Evolutionary conservation across 176 grass and related monocot species (phyloP).

Genomic region (Oryza officinalis): DNA sequence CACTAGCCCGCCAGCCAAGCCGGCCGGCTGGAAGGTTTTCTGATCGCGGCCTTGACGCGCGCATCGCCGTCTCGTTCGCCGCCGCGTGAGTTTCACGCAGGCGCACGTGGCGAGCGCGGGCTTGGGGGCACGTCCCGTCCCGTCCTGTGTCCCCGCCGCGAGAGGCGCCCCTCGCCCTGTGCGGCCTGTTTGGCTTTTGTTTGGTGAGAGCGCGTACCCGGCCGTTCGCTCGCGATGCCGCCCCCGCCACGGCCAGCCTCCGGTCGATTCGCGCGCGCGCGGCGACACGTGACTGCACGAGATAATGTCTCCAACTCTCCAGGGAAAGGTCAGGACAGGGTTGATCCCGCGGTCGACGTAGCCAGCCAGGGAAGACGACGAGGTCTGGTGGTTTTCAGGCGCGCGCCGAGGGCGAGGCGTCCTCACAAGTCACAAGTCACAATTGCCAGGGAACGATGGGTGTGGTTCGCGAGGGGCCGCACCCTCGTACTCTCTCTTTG

Average conservation of each 20-base stretch:
- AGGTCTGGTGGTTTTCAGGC: background rate
- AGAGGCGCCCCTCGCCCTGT: background rate
- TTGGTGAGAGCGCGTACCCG: slow-evolving; percentile 1
- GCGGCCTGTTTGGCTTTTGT: background rate
- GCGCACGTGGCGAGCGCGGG: background rate
- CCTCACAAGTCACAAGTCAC: background rate
- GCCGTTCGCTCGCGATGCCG: background rate
- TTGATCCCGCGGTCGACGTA: background rate
- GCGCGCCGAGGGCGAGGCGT: background rate
- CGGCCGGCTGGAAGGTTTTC: background rate
- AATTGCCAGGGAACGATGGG: background rate
- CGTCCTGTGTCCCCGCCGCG: background rate
- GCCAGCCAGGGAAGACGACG: background rate
- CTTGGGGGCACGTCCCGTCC: background rate
- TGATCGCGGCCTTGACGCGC: background rate
- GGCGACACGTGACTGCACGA: background rate
- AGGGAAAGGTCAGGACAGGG: background rate
- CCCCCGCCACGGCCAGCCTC: background rate
- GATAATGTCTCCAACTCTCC: background rate
- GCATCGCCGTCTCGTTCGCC: background rate
- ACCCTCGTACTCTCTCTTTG: background rate
- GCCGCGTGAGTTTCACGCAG: background rate
- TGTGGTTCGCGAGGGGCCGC: background rate
- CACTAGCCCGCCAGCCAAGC: background rate
- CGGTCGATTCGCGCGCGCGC: background rate